Evolutionary conservation across 129 eudicot species (phyloP), one percentile per base, ranked within the genome.

Genomic region (Arctium minus): DNA sequence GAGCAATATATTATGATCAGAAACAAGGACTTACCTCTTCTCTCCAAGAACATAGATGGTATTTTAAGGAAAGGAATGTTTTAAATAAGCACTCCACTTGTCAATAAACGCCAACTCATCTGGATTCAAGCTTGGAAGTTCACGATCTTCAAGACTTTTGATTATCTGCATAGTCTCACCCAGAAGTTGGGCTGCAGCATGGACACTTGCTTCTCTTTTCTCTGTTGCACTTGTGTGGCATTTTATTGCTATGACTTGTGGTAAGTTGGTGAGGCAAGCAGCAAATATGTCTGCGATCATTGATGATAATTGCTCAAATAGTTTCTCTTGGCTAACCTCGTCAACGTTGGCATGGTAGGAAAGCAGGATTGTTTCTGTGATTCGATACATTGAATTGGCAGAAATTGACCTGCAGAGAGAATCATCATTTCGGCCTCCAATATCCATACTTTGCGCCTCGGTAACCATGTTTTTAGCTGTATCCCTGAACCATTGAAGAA

Each of bases 381-480:
- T 48, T 79, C 83, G 64, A 65, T 86, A 81, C 89, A 86, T 86
- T 33, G 89, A 78, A 78, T 81, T 82, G 3, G 86, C 86, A 22
- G 86, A 80, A 8, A 77, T 72, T 3, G 78, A 83, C 22, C 72
- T 79, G 10, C 18, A 64, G 1, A 60, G 75, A 13, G 86, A 85
- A 35, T 81, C 64, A 7, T 22, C 67, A 74, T 39, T 36, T 8
- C 29, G 65, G 48, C 68, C 18, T 38, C 73, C 37, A 35, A 8
- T 42, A 8, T n/a, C 64, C 2, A 7, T 71, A 38, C 40, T 53
- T 50, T 38, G 30, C 75, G 82, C 79, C 33, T 30, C 56, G 15
- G 3, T 12, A 2, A 82, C 56, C 4, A 35, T 68, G 15, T 50
- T 56, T 33, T 79, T 40, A 30, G 81, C 80, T 29, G 22, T 77